Evolutionary conservation across 2,329 filamentous ascomycete genomes (phyloP), one percentile per base, ranked within the genome.

Genomic region (Scedosporium aurantiacum): DNA sequence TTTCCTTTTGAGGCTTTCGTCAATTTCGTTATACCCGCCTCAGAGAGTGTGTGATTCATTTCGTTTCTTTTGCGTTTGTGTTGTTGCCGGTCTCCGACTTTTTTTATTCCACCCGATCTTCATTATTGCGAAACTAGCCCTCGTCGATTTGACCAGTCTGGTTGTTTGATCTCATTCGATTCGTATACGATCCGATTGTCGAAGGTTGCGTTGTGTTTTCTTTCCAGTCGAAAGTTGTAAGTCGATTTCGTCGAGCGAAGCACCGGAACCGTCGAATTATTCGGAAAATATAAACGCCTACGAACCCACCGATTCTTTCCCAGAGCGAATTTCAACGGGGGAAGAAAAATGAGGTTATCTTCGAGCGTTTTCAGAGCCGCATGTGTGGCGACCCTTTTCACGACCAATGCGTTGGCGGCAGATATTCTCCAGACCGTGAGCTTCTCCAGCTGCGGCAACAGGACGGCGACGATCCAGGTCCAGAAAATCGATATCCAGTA

Each of bases 361-460:
- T 69, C 67, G 55, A 64, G 58, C 14, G 8, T 37, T n/a, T 28
- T 60, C 10, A 25, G 47, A 10, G 32, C 58, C 10, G 60, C 56
- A 43, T 67, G 73, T 60, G 71, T 76, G 21, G 61, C 66, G 12
- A 69, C 71, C 58, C 70, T 72, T 59, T 69, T 80, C 55, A 67
- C 71, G 16, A 72, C 70, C 57, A 74, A 78, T 63, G 87, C 81
- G 60, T 71, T 88, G 63, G 89, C 83, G 61, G 80, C 76, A 64
- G 85, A 93, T 67, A 78, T 95, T 62, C 82, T 99, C 62, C 83
- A 87, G 70, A 97, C 92, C 25, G 83, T 82, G 64, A 90, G 91
- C 63, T 96, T 94, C 76, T 84, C 79, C 68, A 85, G 86, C 65
- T 97, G 94, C 74, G 71, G 70, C 43, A 70, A 71, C 58, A 73